Evolutionary conservation across 1,284 basidiomycete genomes (phyloP).

Genomic region (Nidula niveotomentosa): DNA sequence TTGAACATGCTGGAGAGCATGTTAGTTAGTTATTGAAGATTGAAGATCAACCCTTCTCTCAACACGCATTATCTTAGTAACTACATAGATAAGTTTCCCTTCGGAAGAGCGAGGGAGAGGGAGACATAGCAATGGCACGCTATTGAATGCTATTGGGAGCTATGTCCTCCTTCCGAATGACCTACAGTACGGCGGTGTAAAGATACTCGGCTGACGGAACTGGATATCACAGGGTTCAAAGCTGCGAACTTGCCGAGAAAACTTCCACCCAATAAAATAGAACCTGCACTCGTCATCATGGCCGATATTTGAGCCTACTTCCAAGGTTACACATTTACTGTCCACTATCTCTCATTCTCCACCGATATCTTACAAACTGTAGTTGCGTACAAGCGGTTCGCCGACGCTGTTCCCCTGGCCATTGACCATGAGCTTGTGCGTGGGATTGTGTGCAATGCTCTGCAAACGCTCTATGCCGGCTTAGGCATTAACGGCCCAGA

Average conservation of each 20-base stretch:
- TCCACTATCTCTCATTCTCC: neutral
- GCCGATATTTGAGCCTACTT: conserved; percentile 73
- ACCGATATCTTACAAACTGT: neutral
- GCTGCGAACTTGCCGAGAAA: conserved; percentile 50
- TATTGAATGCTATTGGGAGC: neutral
- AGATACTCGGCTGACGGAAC: conserved; percentile 38
- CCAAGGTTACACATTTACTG: conserved; percentile 44
- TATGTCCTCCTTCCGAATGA: conserved; percentile 1
- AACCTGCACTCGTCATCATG: conserved; percentile 63
- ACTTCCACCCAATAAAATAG: conserved; percentile 50
- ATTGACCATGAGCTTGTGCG: conserved; percentile 64
- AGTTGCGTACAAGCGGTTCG: conserved; percentile 73
- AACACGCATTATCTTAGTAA: conserved; percentile 54
- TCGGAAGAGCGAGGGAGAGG: neutral
- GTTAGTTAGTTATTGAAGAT: conserved; percentile 48
- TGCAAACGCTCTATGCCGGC: conserved; percentile 34
- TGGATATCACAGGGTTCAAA: conserved; percentile 42
- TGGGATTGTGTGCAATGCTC: conserved; percentile 40
- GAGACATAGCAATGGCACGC: neutral
- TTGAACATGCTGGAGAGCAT: conserved; percentile 30
- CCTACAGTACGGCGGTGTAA: conserved; percentile 23
- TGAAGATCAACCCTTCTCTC: conserved; percentile 48
- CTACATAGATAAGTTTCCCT: conserved; percentile 57
- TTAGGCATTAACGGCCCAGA: conserved; percentile 46
- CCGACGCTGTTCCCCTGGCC: conserved; percentile 60